Evolutionary conservation across 2,329 filamentous ascomycete genomes (phyloP), one percentile per base, ranked within the genome.

Genomic region (Didymella keratinophila): DNA sequence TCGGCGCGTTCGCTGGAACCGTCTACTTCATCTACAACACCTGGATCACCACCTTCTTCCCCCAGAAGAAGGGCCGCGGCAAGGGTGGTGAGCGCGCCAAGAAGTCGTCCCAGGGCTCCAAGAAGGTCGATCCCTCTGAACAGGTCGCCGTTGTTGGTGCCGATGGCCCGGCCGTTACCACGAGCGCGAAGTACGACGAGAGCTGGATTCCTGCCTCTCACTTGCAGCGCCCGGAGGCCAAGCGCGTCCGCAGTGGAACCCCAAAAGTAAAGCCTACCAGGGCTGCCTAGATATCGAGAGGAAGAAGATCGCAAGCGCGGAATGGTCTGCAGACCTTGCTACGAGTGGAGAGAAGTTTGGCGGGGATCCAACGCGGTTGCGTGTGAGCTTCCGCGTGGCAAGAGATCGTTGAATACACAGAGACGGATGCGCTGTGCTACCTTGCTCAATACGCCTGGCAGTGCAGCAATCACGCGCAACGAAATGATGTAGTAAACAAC

Each of bases 21-120:
- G 86, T 90, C 76, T 97, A 94, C 87, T 97, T 97, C 80, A 92
- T 97, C 81, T 99, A 99, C 87, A 95, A 90, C 83, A 96, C 94
- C 73, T 98, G 94, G 93, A 90, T 99, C 80, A 91, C 93, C 72
- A 89, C 93, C 14, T 90, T 99, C 76, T 97, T 98, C 84, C 94
- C 95, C 47, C 92, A 97, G 84, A 88, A 87, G 79, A 82, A 81
- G 71, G 82, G 83, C 62, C 77, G 82, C 56, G 83, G 82, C 69
- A 86, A 86, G 78, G 81, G 81, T 62, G 80, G 89, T 67, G 91
- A 92, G 82, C 87, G 88, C 63, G 81, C 85, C 57, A 87, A 86
- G 77, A 82, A 81, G 71, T 80, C 84, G 28, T 80, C 84, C 65
- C 85, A 83, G 73, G 87, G 87, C 75, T 78, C 78, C 69, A 91